Evolutionary conservation across 202 grass and related monocot genomes (phyloP).

Genomic region (Miscanthus sacchariflorus): DNA sequence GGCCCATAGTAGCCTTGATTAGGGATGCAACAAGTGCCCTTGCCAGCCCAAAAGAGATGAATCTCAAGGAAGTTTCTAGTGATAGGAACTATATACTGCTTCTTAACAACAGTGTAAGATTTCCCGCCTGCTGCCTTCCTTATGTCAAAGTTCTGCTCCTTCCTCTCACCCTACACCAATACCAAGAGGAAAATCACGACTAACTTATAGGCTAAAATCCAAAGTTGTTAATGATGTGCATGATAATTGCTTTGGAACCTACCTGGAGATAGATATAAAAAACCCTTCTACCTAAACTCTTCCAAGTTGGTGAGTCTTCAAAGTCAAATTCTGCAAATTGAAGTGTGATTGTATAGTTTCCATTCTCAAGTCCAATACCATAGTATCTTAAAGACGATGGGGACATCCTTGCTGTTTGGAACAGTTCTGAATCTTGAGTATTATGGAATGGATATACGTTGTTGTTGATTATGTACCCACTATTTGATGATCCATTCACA

Average conservation of each 20-base stretch:
- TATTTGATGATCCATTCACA: slow-evolving; percentile 22
- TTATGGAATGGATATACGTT: slow-evolving; percentile 40
- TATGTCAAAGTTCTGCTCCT: slow-evolving; percentile 78
- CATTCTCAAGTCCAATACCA: slow-evolving; percentile 76
- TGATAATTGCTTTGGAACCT: neutral
- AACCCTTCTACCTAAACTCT: slow-evolving; percentile 71
- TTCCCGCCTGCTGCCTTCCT: slow-evolving; percentile 58
- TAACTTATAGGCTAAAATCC: neutral
- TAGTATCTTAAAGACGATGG: slow-evolving; percentile 87
- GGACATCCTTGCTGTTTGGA: slow-evolving; percentile 70
- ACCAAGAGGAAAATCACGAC: neutral
- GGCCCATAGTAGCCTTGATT: slow-evolving; percentile 68
- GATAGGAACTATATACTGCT: slow-evolving; percentile 51
- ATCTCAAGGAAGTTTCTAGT: slow-evolving; percentile 88
- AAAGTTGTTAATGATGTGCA: neutral
- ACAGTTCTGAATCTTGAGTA: slow-evolving; percentile 66
- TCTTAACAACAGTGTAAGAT: slow-evolving; percentile 61
- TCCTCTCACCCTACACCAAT: slow-evolving; percentile 59
- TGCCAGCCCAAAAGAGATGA: slow-evolving; percentile 94
- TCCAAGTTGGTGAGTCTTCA: slow-evolving; percentile 52
- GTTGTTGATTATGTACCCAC: slow-evolving; percentile 54
- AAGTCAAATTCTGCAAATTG: slow-evolving; percentile 75
- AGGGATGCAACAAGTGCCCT: slow-evolving; percentile 84
- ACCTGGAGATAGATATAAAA: slow-evolving; percentile 92
- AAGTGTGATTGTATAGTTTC: slow-evolving; percentile 77